A percentile compares a stretch with the other conserved stretches of the same genome.
These are phyloP conservation scores for Tripterygium wilfordii DNA, from an alignment of 177 flowering plant genomes.

Conservation along the genomic window DNA sequence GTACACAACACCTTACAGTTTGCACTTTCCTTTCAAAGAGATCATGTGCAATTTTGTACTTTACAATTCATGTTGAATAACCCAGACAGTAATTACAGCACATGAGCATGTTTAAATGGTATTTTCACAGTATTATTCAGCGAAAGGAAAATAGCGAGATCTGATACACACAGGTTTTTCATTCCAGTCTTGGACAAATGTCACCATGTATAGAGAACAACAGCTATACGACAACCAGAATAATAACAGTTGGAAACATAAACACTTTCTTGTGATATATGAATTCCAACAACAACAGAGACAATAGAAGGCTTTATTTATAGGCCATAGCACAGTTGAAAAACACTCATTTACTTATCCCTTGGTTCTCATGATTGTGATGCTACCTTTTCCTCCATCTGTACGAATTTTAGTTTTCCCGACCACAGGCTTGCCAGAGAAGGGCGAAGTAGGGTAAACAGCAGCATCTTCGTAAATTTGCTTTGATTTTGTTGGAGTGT, in stretches of 20 bases:
- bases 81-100: too few relatives aligned
- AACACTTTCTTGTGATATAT: conserved; percentile 16
- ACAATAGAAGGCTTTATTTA: conserved; percentile 10
- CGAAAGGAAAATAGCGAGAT: conserved; percentile 7
- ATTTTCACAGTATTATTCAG: too few relatives aligned
- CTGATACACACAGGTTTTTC: too few relatives aligned
- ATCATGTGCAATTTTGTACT: too few relatives aligned
- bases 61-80: too few relatives aligned
- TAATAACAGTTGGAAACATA: conserved; percentile 18
- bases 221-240: conserved; percentile 17
- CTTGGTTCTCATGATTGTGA: conserved; percentile 63
- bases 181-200: background rate
- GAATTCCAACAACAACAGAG: conserved; percentile 17
- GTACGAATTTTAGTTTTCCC: conserved; percentile 89
- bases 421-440: conserved; percentile 94
- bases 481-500: conserved; percentile 45
- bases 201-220: conserved; percentile 16
- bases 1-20: too few relatives aligned
- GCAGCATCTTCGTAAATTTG: conserved; percentile 37
- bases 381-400: conserved; percentile 96
- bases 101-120: too few relatives aligned
- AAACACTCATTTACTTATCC: background rate
- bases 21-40: too few relatives aligned
- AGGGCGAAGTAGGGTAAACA: conserved; percentile 79
- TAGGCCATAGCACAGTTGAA: conserved; percentile 5